Conservation (phyloP, 768 basidiomycete species). For the Mycena polygramma region DNA sequence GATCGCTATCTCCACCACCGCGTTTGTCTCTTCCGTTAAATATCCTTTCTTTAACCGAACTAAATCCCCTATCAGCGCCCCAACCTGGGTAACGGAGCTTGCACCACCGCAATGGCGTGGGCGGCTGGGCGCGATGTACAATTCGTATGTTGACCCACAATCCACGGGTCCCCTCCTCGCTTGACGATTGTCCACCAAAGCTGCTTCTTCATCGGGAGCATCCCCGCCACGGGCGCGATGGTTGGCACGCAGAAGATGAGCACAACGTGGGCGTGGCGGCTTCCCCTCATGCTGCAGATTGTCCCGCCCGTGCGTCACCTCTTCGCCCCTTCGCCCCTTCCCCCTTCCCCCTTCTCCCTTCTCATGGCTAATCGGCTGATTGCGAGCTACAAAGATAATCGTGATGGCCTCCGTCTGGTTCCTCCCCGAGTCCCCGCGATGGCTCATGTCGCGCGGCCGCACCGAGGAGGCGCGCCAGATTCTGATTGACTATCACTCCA, state of each 20-base stretch:
- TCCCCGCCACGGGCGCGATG: slow-evolving; percentile 43
- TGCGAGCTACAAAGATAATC: slow-evolving; percentile 44
- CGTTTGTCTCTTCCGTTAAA: slow-evolving; percentile 36
- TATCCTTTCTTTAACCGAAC: neutral
- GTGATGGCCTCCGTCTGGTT: slow-evolving; percentile 59
- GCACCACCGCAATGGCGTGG: slow-evolving; percentile 44
- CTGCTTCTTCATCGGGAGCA: slow-evolving; percentile 41
- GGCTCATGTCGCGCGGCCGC: slow-evolving; percentile 49
- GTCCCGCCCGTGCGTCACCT: slow-evolving; percentile 38
- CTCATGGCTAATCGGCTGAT: no score
- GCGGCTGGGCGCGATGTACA: slow-evolving; percentile 62
- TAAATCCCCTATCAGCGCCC: slow-evolving; percentile 46
- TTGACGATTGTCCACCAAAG: slow-evolving; percentile 1
- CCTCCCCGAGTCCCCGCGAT: slow-evolving; percentile 42
- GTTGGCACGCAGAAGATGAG: slow-evolving; percentile 59
- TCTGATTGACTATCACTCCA: slow-evolving; percentile 44
- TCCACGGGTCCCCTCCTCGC: slow-evolving; percentile 46
- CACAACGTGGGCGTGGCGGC: slow-evolving; percentile 71
- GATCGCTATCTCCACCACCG: slow-evolving; percentile 59
- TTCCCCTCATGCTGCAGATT: slow-evolving; percentile 67
- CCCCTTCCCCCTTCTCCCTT: no score
- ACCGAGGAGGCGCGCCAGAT: slow-evolving; percentile 48
- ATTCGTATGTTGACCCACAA: slow-evolving; percentile 55
- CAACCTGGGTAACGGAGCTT: slow-evolving; percentile 58
- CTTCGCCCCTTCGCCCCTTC: no score